Conservation (phyloP, 176 grass and related monocot genomes). For the Otatea glauca region DNA sequence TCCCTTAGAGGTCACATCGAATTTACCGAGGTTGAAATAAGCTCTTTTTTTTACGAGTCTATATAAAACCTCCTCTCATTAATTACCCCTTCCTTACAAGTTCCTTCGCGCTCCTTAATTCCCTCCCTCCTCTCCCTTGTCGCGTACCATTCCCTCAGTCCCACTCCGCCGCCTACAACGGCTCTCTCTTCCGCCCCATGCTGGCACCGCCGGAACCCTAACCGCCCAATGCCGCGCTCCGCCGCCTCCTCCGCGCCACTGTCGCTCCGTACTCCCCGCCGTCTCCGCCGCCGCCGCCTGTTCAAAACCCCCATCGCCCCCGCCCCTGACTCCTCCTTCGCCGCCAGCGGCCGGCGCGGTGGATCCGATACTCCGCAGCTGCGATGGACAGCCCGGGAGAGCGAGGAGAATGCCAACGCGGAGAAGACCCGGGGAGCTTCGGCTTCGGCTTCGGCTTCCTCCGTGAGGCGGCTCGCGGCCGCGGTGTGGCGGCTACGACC, state of each 20-base stretch:
- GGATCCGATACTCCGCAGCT: conserved; percentile 38
- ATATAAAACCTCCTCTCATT: background rate
- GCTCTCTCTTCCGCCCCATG: background rate
- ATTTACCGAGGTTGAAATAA: no score
- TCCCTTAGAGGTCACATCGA: no score
- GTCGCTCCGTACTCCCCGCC: conserved; percentile 3
- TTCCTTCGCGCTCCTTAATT: conserved; percentile 23
- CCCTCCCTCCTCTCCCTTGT: conserved; percentile 2
- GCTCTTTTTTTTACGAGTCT: no score
- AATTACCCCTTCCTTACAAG: conserved; percentile 23
- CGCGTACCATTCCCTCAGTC: background rate
- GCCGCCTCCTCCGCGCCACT: background rate
- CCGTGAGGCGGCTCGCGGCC: conserved; percentile 48
- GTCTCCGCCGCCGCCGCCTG: conserved; percentile 3
- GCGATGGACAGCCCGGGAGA: conserved; percentile 1
- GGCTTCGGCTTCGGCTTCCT: background rate
- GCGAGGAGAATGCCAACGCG: background rate
- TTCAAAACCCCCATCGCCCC: conserved; percentile 2
- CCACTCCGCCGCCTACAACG: conserved; percentile 29
- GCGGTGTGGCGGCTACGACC: conserved; percentile 58
- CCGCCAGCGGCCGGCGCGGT: background rate
- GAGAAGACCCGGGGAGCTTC: conserved; percentile 22
- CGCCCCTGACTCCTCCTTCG: background rate
- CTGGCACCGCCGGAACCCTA: conserved; percentile 29
- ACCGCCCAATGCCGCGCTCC: conserved; percentile 45